Evolutionary conservation across 169 alveolate species (phyloP).

Genomic region (Cryptosporidium andersoni): DNA sequence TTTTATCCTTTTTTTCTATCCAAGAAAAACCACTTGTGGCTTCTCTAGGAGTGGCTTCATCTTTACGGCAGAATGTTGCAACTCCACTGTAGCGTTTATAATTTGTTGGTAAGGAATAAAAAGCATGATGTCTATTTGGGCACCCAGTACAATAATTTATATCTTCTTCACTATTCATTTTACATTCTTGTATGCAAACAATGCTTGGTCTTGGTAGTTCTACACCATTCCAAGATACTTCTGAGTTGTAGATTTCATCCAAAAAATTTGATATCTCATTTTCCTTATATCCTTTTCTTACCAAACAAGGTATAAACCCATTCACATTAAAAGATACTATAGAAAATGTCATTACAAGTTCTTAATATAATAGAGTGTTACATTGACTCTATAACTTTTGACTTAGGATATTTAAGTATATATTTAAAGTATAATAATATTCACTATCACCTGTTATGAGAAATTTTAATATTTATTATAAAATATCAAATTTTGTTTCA

Average conservation of each 20-base stretch:
- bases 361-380: neutral
- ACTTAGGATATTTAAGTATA: neutral
- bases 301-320: slow-evolving; percentile 21
- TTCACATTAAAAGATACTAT: slow-evolving; percentile 57
- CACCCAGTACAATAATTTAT: slow-evolving; percentile 25
- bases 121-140: slow-evolving; percentile 23
- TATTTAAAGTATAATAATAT: neutral
- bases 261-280: slow-evolving; percentile 4
- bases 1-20: neutral
- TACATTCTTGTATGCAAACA: slow-evolving; percentile 52
- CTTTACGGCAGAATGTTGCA: slow-evolving; percentile 22
- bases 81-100: slow-evolving; percentile 63
- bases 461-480: neutral
- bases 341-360: neutral
- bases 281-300: slow-evolving; percentile 44
- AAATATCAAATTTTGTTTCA: neutral
- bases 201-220: slow-evolving; percentile 14
- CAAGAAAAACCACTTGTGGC: slow-evolving; percentile 46
- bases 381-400: neutral
- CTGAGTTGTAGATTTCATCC: slow-evolving; percentile 6
- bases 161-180: slow-evolving; percentile 38
- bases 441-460: neutral
- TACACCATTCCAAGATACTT: neutral
- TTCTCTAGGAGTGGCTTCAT: slow-evolving; percentile 2
- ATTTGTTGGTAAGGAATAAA: slow-evolving; percentile 22